Evolutionary conservation across 2,329 filamentous ascomycete genomes (phyloP), one percentile per base, ranked within the genome.

Genomic region (Hypoxylon sp.): DNA sequence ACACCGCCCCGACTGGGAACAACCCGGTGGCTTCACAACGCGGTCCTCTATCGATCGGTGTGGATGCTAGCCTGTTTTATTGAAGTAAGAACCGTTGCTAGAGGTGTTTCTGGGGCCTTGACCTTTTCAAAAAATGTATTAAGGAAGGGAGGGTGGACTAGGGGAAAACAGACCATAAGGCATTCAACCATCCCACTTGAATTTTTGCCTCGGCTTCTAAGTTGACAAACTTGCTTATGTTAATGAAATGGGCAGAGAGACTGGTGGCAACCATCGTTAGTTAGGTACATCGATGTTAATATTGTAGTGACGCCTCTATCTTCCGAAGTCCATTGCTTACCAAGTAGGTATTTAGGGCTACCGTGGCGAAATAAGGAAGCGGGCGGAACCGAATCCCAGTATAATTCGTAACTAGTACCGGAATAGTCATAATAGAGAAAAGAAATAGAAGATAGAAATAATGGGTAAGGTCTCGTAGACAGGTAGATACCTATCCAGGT

Each of bases 1-100:
- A 48, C 41, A 55, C 60, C n/a, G 50, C 63, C 46, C 48, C 7
- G 52, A 64, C 68, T 60, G 34, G 68, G 63, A 65, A 68, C 48
- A 67, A 51, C 67, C 59, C 49, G 45, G 60, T 55, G 19, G 21
- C 55, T 36, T 58, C 34, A 28, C 56, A 41, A n/a, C 19, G 61
- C 36, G 21, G 34, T 61, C 38, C 41, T 58, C 36, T 32, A 55
- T 60, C 58, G 53, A 57, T 61, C 56, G 60, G 52, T 41, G 57
- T 58, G 46, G 60, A 36, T 34, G 41, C 57, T 61, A 59, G 34
- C 58, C 53, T 67, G 34, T 28, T 51, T 51, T 43, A 14, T 59
- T 25, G 13, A 46, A 36, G n/a, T 7, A 43, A 43, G 52, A 43
- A 23, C 43, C 41, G 36, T 41, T 30, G 30, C 23, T 53, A 38